Evolutionary conservation across 2,329 filamentous ascomycete species (phyloP).

Genomic region (Pestalotiopsis sp.): DNA sequence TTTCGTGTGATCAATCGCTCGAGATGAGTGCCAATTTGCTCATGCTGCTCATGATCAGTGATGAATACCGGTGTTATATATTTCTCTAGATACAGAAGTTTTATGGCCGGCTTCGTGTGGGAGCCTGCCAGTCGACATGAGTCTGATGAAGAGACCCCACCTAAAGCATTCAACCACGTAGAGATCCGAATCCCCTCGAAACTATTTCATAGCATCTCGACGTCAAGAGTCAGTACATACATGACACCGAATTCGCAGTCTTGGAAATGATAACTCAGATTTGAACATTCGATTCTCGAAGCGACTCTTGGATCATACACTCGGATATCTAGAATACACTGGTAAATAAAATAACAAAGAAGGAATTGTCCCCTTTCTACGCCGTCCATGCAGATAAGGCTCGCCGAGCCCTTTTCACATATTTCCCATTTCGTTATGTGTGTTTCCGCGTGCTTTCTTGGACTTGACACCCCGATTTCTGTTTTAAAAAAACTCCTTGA

Average conservation of each 20-base stretch:
- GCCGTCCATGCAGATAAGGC: conserved; percentile 5
- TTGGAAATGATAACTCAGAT: background rate
- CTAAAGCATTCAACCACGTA: no score
- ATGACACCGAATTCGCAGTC: background rate
- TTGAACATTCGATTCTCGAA: background rate
- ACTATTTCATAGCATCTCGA: background rate
- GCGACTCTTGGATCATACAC: conserved; percentile 3
- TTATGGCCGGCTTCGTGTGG: no score
- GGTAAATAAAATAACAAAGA: conserved; percentile 10
- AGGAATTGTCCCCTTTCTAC: background rate
- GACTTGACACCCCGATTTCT: background rate
- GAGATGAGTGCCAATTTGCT: no score
- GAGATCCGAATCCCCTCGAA: background rate
- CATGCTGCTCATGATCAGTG: no score
- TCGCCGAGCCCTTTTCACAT: no score
- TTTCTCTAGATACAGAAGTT: no score
- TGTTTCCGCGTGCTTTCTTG: background rate
- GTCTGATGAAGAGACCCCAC: no score
- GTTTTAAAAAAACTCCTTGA: background rate
- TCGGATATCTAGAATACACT: conserved; percentile 12
- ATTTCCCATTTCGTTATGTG: no score
- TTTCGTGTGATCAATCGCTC: no score
- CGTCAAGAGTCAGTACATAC: background rate
- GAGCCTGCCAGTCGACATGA: no score
- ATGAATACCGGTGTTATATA: no score